phyloP scores from a whole-genome alignment of 78 protist genomes.

The Dictyostelium purpureum region DNA sequence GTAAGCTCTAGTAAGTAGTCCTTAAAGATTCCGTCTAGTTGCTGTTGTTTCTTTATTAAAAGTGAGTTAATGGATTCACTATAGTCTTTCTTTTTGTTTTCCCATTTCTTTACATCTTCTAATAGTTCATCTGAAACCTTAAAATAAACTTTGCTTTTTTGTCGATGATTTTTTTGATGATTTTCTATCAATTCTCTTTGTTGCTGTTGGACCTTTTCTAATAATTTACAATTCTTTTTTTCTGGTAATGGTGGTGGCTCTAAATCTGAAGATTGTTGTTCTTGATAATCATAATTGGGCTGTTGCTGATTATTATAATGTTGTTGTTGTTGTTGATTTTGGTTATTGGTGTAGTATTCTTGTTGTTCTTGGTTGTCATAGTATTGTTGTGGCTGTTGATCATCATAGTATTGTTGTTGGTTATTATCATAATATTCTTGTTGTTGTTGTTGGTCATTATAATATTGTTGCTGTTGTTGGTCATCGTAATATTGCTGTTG shows the following conservation, averaged over 20 bases:
- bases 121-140: conserved; percentile 45
- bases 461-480: background rate
- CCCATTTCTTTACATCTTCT: conserved; percentile 53
- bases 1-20: conserved; percentile 40
- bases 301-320: background rate
- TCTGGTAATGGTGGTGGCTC: background rate
- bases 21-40: background rate
- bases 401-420: background rate
- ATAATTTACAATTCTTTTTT: background rate
- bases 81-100: conserved; percentile 14
- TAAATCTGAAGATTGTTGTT: background rate
- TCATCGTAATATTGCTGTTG: background rate
- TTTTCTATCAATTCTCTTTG: background rate
- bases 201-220: background rate
- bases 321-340: background rate
- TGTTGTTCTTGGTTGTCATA: background rate
- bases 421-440: background rate
- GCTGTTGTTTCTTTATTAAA: conserved; percentile 9
- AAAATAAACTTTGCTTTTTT: conserved; percentile 32
- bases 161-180: background rate
- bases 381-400: background rate
- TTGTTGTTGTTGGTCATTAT: background rate
- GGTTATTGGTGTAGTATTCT: background rate
- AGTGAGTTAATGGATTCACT: background rate
- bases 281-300: background rate